These are phyloP conservation scores for Exophiala mesophila DNA, from an alignment of 2,329 filamentous ascomycete species.

Conservation along the genomic window DNA sequence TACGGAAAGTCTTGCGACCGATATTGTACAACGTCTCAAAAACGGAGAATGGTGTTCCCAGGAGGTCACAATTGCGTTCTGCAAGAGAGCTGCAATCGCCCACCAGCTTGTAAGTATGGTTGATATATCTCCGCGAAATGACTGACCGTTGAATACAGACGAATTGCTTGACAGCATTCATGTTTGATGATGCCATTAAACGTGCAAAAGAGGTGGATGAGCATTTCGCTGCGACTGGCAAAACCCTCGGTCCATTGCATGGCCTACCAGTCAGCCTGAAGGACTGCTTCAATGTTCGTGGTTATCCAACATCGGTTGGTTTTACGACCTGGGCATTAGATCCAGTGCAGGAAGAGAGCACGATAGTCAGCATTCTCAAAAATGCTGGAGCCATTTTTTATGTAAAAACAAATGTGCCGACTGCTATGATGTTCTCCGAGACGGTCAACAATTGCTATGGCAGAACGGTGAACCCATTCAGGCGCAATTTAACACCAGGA, in stretches of 20 bases:
- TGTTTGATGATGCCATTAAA: conserved; percentile 24
- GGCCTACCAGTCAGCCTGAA: conserved; percentile 30
- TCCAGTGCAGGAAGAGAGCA: conserved; percentile 24
- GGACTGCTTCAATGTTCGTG: too few species aligned
- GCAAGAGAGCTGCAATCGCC: conserved; percentile 51
- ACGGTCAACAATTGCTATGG: conserved; percentile 39
- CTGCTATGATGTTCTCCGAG: conserved; percentile 45
- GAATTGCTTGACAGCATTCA: conserved; percentile 26
- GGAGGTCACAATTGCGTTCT: conserved; percentile 52
- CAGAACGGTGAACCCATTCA: conserved; percentile 37
- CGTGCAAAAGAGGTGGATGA: conserved; percentile 25
- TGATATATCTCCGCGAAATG: background rate
- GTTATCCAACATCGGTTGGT: conserved; percentile 31
- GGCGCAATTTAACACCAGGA: conserved; percentile 29
- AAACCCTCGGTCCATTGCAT: conserved; percentile 26
- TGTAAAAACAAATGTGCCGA: conserved; percentile 52
- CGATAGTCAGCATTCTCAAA: conserved; percentile 34
- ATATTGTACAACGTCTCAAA: background rate
- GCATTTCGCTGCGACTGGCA: conserved; percentile 29
- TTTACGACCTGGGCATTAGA: conserved; percentile 27
- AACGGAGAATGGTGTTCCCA: conserved; percentile 51
- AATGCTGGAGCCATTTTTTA: conserved; percentile 36
- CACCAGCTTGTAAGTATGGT: conserved; percentile 48
- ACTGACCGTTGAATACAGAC: conserved; percentile 7
- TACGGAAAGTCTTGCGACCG: background rate